Percentiles rank a stretch among this genome's conserved stretches.
Conservation (phyloP, 139 green algal species). For the Gonium pectorale region DNA sequence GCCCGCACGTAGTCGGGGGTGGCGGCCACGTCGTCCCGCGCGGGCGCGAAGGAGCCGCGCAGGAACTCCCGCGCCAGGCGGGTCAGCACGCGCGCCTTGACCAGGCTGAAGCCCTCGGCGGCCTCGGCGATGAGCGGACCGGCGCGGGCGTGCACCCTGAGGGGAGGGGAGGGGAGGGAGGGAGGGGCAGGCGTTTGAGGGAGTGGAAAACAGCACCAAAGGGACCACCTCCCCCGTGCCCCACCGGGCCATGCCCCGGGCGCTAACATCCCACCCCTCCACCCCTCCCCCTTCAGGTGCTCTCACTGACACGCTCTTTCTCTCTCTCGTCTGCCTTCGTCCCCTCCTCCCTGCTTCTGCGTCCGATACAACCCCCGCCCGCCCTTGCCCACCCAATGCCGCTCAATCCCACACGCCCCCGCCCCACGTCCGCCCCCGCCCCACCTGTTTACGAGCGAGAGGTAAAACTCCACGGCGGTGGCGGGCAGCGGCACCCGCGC, state of each 20-base stretch:
- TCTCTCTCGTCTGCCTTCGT: too few species aligned
- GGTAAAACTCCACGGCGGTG: slow-evolving; percentile 51
- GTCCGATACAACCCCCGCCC: not conserved
- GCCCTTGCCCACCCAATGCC: too few species aligned
- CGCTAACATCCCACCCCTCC: too few species aligned
- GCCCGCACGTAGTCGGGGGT: slow-evolving; percentile 36
- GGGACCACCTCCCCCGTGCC: too few species aligned
- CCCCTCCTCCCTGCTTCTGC: too few species aligned
- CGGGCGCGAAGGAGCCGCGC: slow-evolving; percentile 43
- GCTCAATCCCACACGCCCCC: too few species aligned
- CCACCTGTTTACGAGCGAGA: slow-evolving; percentile 53
- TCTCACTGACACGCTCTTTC: too few species aligned
- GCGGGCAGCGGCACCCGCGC: slow-evolving; percentile 20
- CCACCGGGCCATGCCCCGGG: too few species aligned
- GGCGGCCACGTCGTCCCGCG: slow-evolving; percentile 50
- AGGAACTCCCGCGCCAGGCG: slow-evolving; percentile 48
- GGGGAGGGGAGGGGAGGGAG: not conserved
- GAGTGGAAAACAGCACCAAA: too few species aligned
- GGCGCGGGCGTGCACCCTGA: slow-evolving; percentile 50
- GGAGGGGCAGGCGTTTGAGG: not conserved
- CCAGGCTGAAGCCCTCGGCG: slow-evolving; percentile 47
- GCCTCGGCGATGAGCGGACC: slow-evolving; percentile 57
- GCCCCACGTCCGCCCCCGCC: too few species aligned
- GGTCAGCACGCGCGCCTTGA: slow-evolving; percentile 52
- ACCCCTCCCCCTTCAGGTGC: too few species aligned